phyloP scores from a whole-genome alignment of 257 asterid genomes.

The Cruciata laevipes region DNA sequence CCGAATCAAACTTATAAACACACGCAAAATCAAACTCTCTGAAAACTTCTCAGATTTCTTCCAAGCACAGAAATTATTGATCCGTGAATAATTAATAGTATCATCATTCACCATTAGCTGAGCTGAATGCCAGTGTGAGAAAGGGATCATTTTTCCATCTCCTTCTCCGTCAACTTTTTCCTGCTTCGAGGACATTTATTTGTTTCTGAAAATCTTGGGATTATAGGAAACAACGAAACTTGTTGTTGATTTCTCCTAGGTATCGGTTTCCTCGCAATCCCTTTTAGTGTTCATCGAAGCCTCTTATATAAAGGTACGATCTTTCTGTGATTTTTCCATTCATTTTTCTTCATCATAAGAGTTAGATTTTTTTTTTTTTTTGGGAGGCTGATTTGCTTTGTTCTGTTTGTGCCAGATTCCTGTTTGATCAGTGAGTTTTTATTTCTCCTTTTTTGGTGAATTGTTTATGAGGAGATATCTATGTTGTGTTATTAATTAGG shows the following conservation, averaged over 20 bases:
- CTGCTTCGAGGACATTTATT: slow-evolving; percentile 4
- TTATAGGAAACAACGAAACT: background rate
- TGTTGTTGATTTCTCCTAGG: slow-evolving; percentile 8
- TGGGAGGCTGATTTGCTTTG: background rate
- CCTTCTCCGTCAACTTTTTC: slow-evolving; percentile 29
- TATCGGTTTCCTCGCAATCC: slow-evolving; percentile 27
- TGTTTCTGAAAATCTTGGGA: slow-evolving; percentile 4
- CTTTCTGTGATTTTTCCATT: slow-evolving; percentile 7
- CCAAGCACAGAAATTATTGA: background rate
- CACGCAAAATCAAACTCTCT: slow-evolving; percentile 7
- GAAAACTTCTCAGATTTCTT: slow-evolving; percentile 4
- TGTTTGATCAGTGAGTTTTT: slow-evolving; percentile 21
- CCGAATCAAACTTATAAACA: slow-evolving; percentile 2
- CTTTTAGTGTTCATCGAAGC: background rate
- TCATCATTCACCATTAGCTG: background rate
- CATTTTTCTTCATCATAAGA: slow-evolving; percentile 1
- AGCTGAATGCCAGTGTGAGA: slow-evolving; percentile 13
- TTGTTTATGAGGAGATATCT: background rate
- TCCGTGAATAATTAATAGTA: background rate
- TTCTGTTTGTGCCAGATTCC: background rate
- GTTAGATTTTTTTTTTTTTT: background rate
- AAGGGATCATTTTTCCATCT: slow-evolving; percentile 13
- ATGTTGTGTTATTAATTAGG: background rate
- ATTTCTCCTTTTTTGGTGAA: background rate
- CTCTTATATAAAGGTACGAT: slow-evolving; percentile 18